A percentile compares a stretch with the other conserved stretches of the same genome.
phyloP scores from a whole-genome alignment of 2,329 filamentous ascomycete species.

The Paraconiothyrium sp. region DNA sequence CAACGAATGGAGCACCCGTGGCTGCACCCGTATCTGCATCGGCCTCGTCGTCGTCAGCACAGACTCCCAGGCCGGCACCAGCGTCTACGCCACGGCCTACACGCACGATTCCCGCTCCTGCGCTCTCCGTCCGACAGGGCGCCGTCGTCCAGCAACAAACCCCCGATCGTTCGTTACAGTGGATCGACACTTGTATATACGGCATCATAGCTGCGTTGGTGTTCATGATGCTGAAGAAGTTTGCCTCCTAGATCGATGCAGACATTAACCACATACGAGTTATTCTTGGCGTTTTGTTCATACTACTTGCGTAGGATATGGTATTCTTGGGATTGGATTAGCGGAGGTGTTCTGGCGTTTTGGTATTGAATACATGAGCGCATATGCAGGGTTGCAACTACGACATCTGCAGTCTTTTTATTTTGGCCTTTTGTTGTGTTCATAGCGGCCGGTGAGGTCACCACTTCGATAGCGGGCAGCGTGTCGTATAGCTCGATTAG shows the following conservation, averaged over 20 bases:
- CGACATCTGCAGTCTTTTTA: neutral
- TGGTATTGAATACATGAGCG: neutral
- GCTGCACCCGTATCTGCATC: conserved; percentile 2
- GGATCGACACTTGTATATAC: conserved; percentile 84
- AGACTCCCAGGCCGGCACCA: neutral
- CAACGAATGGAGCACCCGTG: neutral
- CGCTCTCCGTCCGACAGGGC: neutral
- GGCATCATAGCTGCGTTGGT: conserved; percentile 74
- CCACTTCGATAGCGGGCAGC: no score
- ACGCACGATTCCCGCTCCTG: conserved; percentile 24
- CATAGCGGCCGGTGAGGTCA: no score
- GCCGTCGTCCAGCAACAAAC: conserved; percentile 30
- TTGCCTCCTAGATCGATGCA: conserved; percentile 29
- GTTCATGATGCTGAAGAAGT: conserved; percentile 70
- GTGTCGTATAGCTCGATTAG: no score
- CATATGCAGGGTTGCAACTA: no score
- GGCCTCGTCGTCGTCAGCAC: neutral
- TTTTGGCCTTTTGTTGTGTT: neutral
- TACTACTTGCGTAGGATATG: neutral
- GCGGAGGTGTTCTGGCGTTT: conserved; percentile 8
- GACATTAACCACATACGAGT: neutral
- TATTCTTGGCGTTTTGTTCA: neutral
- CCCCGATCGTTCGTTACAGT: conserved; percentile 69
- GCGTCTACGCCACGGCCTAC: conserved; percentile 23
- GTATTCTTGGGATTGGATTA: neutral